Evolutionary conservation across 2,329 filamentous ascomycete genomes (phyloP).

Genomic region (Thielaviopsis musarum): DNA sequence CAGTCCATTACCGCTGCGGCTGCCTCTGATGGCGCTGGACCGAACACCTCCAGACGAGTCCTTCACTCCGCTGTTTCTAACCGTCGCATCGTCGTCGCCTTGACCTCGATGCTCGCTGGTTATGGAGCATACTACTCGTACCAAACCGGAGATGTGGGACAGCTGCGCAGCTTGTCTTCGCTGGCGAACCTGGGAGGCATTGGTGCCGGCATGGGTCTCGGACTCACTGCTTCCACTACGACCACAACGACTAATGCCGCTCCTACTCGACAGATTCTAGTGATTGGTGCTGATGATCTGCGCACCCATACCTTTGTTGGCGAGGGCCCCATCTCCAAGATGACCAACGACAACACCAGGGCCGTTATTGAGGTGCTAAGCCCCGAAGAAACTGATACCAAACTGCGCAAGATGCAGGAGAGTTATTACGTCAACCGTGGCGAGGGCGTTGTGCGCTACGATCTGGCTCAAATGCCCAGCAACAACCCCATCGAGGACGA

Average conservation of each 20-base stretch:
- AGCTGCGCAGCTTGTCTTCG: slow-evolving; percentile 18
- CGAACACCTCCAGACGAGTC: slow-evolving; percentile 24
- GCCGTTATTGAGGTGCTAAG: slow-evolving; percentile 93
- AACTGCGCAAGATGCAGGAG: slow-evolving; percentile 75
- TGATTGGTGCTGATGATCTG: slow-evolving; percentile 80
- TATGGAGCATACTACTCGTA: slow-evolving; percentile 66
- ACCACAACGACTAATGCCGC: slow-evolving; percentile 9
- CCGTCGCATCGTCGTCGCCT: slow-evolving; percentile 47
- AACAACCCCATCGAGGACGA: slow-evolving; percentile 98
- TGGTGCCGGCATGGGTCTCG: slow-evolving; percentile 1
- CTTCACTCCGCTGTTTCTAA: slow-evolving; percentile 60
- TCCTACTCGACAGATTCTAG: slow-evolving; percentile 51
- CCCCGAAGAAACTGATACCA: slow-evolving; percentile 81
- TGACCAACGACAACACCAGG: slow-evolving; percentile 66
- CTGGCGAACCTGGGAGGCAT: slow-evolving; percentile 12
- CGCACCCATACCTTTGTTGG: slow-evolving; percentile 76
- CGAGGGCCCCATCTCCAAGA: slow-evolving; percentile 75
- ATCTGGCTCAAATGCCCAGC: slow-evolving; percentile 83
- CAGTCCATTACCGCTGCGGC: background rate
- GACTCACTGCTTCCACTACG: background rate
- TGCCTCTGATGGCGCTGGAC: background rate
- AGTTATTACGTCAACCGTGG: slow-evolving; percentile 83
- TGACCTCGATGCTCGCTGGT: slow-evolving; percentile 52
- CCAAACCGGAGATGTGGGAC: slow-evolving; percentile 23
- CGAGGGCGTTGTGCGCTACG: slow-evolving; percentile 82